Evolutionary conservation across 768 basidiomycete species (phyloP).

Genomic region (Tubosaeta brunneosetosa): DNA sequence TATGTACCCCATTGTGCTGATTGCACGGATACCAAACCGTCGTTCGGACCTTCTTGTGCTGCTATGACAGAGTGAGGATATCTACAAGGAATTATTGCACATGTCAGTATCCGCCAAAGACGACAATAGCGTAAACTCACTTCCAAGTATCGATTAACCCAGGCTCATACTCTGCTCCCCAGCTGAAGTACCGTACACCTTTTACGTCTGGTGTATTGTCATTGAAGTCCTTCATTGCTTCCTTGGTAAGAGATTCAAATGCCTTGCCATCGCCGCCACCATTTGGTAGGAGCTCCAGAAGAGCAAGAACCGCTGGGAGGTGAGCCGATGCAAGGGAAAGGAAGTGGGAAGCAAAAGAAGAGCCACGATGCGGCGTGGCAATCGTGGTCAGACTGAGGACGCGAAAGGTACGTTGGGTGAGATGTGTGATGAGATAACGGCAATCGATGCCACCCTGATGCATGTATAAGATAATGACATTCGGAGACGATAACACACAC

Average conservation of each 20-base stretch:
- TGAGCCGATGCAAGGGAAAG: constrained; percentile 63
- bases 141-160: constrained; percentile 90
- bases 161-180: constrained; percentile 90
- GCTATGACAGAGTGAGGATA: constrained; percentile 79
- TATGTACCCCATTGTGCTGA: constrained; percentile 95
- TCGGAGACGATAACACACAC: constrained; percentile 33
- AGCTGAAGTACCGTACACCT: constrained; percentile 86
- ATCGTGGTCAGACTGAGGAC: constrained; percentile 91
- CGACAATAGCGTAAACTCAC: constrained; percentile 18
- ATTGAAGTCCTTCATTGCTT: constrained; percentile 88
- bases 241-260: constrained; percentile 80
- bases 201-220: constrained; percentile 74
- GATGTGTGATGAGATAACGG: constrained; percentile 79
- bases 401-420: constrained; percentile 70
- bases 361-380: constrained; percentile 92
- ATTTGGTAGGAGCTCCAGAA: constrained; percentile 82
- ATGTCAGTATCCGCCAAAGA: not conserved
- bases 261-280: constrained; percentile 94
- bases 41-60: constrained; percentile 88
- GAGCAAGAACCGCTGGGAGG: constrained; percentile 64
- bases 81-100: constrained; percentile 9
- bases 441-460: constrained; percentile 89
- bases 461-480: not conserved
- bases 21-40: constrained; percentile 86
- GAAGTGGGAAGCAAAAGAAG: constrained; percentile 90